Percentiles rank a stretch among this genome's conserved stretches.
These are phyloP conservation scores for Phytophthora lateralis DNA, from an alignment of 352 stramenopile species.

Conservation along the genomic window DNA sequence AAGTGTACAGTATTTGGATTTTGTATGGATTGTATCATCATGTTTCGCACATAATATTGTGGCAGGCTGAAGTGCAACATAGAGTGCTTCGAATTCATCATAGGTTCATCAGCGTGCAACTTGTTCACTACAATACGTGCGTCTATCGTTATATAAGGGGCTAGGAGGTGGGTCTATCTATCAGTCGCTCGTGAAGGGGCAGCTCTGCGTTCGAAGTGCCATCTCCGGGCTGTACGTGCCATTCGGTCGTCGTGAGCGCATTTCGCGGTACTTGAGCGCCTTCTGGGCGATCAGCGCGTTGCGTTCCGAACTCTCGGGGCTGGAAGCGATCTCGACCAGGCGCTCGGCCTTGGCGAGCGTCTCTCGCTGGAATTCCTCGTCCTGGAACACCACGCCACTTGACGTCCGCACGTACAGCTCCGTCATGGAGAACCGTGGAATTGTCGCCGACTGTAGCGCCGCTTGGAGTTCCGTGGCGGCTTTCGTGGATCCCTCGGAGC, in stretches of 20 bases:
- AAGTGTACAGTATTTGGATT: no score
- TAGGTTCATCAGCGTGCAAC: neutral
- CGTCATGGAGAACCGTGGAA: conserved; percentile 15
- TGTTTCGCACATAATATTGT: neutral
- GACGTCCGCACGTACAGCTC: conserved; percentile 36
- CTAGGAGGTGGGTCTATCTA: conserved; percentile 2
- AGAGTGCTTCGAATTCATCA: no score
- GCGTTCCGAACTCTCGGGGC: conserved; percentile 34
- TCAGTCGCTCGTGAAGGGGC: conserved; percentile 4
- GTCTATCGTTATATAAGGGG: conserved; percentile 28
- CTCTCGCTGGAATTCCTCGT: conserved; percentile 38
- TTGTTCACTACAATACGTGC: conserved; percentile 12
- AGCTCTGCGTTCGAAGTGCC: conserved; percentile 28
- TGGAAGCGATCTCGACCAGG: conserved; percentile 29
- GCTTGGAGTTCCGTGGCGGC: conserved; percentile 8
- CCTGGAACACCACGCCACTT: conserved; percentile 35
- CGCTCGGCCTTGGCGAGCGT: conserved; percentile 32
- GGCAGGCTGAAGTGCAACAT: neutral
- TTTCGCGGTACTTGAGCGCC: conserved; percentile 39
- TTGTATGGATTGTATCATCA: neutral
- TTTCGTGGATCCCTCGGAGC: conserved; percentile 28
- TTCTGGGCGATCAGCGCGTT: conserved; percentile 42
- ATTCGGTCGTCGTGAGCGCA: conserved; percentile 27
- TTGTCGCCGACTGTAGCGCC: conserved; percentile 3
- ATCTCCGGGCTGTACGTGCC: neutral